A percentile compares a stretch with the other conserved stretches of the same genome.
These are phyloP conservation scores for Hypericum perforatum DNA, from an alignment of 345 rosid species.

Conservation along the genomic window DNA sequence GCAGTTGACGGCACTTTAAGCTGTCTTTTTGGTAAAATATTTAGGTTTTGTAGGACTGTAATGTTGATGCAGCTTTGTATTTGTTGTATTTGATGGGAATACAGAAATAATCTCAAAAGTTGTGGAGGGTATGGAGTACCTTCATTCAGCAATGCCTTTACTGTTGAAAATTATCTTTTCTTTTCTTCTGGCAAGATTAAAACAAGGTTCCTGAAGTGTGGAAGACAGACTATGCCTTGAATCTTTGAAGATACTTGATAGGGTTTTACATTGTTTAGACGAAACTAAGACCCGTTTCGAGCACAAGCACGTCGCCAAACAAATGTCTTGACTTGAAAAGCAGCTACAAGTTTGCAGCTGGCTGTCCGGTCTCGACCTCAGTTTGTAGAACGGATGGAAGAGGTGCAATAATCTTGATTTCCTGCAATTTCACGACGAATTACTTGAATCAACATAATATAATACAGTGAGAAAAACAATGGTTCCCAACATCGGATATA, in stretches of 20 bases:
- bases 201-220: too few relatives aligned
- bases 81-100: slow-evolving; percentile 45
- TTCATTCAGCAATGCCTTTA: background rate
- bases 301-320: too few relatives aligned
- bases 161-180: too few relatives aligned
- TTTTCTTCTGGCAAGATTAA: too few relatives aligned
- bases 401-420: slow-evolving; percentile 41
- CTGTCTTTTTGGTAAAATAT: slow-evolving; percentile 18
- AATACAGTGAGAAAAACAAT: background rate
- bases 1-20: slow-evolving; percentile 21
- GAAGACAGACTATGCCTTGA: too few relatives aligned
- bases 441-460: background rate
- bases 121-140: background rate
- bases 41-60: slow-evolving; percentile 32
- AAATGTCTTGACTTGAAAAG: too few relatives aligned
- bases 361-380: slow-evolving; percentile 19
- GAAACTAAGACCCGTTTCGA: too few relatives aligned
- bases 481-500: background rate
- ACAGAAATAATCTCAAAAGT: slow-evolving; percentile 19
- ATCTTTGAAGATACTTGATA: background rate
- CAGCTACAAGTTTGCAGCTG: too few relatives aligned
- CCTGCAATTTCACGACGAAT: slow-evolving; percentile 22
- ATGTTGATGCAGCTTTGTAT: slow-evolving; percentile 30
- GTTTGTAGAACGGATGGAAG: slow-evolving; percentile 45
- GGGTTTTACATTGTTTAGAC: too few relatives aligned